Base-by-base conservation (phyloP, 2,329 filamentous ascomycete genomes). In the Aspergillus transmontanensis region DNA sequence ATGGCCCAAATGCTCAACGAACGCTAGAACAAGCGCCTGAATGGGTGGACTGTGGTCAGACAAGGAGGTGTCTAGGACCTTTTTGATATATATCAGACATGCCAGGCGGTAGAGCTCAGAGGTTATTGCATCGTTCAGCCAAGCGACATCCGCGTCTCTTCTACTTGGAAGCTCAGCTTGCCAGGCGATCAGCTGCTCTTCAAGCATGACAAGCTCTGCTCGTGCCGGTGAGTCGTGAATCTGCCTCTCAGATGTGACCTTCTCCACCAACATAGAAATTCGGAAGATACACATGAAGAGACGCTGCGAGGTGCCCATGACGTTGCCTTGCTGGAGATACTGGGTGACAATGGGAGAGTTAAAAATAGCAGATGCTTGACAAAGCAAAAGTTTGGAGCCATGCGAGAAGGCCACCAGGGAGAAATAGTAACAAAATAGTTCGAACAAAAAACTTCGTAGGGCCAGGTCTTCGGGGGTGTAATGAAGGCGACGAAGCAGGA, bases 351-450 rank as follows among this genome's bases (percentile, higher is more conserved):
- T 45, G 32, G 43, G 46, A 21, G 57, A 57, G 19, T 32, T 28
- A 30, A 62, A 53, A 23, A 62, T 59, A 2, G 21, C 30, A 41
- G 34, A 39, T 6, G 45, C 60, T 14, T 45, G 57, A 32, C 23
- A 6, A 9, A 62, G 21, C 4, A 43, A 46, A 32, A 62, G 23
- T 12, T 28, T 32, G 11, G 63, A 9, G 4, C 56, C 55, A 12
- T 62, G 60, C 1, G 63, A 57, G 30, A 62, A 62, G 12, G 51
- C 45, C 7, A 56, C 30, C 9, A 64, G 23, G 4, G 63, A 50
- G 56, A 57, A 64, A 19, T 57, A 59, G n/a, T 64, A 62, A 45
- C 56, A 62, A 21, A 64, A 64, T 19, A 64, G 51, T 34, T 62
- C 62, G 6, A 59, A 59, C 4, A 64, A 26, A 19, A 57, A 59